A percentile compares a stretch with the other conserved stretches of the same genome.
Conservation (phyloP, 768 basidiomycete species). For the Hysterangium stoloniferum region DNA sequence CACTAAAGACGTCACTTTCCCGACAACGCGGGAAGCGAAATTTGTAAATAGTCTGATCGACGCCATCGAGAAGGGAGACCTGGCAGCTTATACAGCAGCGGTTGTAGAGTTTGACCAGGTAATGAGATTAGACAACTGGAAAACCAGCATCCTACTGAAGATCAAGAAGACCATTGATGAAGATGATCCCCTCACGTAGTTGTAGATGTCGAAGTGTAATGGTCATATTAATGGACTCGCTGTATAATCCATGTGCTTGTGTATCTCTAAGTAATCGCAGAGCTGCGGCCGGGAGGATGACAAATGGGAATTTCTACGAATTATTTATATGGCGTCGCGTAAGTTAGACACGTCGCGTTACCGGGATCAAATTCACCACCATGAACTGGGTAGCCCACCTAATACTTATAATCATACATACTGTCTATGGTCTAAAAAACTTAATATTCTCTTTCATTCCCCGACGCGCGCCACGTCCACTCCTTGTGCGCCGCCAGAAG, state of each 20-base stretch:
- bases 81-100: constrained; percentile 70
- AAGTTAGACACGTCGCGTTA: too few relatives aligned
- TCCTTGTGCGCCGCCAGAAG: constrained; percentile 46
- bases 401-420: constrained; percentile 43
- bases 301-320: too few relatives aligned
- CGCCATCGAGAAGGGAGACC: constrained; percentile 64
- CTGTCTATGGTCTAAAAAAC: constrained; percentile 1
- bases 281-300: background rate
- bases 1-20: constrained; percentile 78
- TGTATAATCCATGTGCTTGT: background rate
- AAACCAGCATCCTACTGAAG: constrained; percentile 83
- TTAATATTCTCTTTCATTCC: constrained; percentile 28
- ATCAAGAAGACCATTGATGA: constrained; percentile 77
- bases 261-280: background rate
- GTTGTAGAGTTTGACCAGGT: constrained; percentile 91
- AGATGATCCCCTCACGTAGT: constrained; percentile 32
- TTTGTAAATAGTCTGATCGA: constrained; percentile 74
- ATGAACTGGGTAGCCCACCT: constrained; percentile 7
- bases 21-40: constrained; percentile 85
- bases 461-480: constrained; percentile 35
- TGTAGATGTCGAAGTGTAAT: background rate
- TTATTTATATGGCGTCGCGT: too few relatives aligned
- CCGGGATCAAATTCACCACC: background rate
- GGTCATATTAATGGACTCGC: background rate
- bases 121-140: constrained; percentile 92